Conservation (phyloP, 2,329 filamentous ascomycete species). For the Talaromyces sp. region DNA sequence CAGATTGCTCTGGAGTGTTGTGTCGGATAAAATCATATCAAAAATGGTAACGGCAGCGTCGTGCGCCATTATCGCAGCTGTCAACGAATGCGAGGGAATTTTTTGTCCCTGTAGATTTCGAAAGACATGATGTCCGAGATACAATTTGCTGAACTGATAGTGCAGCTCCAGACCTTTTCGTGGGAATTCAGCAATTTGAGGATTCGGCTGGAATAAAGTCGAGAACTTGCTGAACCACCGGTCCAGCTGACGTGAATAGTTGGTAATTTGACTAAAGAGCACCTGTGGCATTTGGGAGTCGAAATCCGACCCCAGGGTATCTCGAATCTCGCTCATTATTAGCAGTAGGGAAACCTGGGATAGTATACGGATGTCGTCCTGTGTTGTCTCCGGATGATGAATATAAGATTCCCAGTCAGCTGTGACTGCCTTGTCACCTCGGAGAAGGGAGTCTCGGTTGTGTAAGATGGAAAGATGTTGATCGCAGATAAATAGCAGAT, state of each 20-base stretch:
- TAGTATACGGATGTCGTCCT: conserved; percentile 27
- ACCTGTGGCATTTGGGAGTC: conserved; percentile 20
- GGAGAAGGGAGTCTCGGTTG: conserved; percentile 28
- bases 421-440: conserved; percentile 30
- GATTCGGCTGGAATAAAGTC: conserved; percentile 23
- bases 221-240: conserved; percentile 24
- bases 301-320: conserved; percentile 27
- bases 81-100: conserved; percentile 5
- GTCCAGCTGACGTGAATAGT: conserved; percentile 23
- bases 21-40: conserved; percentile 26
- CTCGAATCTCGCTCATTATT: conserved; percentile 31
- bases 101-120: conserved; percentile 19
- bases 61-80: conserved; percentile 12
- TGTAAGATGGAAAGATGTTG: conserved; percentile 32
- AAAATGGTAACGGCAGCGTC: conserved; percentile 30
- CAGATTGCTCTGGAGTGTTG: conserved; percentile 27
- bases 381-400: conserved; percentile 23
- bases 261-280: conserved; percentile 20
- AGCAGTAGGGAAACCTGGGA: conserved; percentile 30
- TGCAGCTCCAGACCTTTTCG: conserved; percentile 40
- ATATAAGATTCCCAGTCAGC: conserved; percentile 29
- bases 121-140: conserved; percentile 41
- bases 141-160: conserved; percentile 43
- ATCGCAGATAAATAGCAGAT: conserved; percentile 30
- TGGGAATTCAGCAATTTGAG: conserved; percentile 39